Percentiles rank a stretch among this genome's conserved stretches.
Evolutionary conservation across 257 asterid genomes (phyloP).

Genomic region (Lithospermum erythrorhizon): DNA sequence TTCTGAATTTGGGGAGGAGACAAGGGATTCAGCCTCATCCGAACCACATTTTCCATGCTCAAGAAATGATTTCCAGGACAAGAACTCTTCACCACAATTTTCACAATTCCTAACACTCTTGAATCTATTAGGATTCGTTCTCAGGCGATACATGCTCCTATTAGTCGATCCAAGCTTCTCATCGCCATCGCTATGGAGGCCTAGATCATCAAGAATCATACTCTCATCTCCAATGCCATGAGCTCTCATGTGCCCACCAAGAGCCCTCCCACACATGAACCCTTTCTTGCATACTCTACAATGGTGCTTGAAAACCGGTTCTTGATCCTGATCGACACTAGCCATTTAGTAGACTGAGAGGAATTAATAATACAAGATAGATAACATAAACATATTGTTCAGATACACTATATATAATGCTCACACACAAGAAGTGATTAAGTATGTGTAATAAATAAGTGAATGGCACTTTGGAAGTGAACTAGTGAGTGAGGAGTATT

Average conservation of each 20-base stretch:
- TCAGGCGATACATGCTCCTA: conserved; percentile 62
- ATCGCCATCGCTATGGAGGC: conserved; percentile 60
- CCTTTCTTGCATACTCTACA: conserved; percentile 93
- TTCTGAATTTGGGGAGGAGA: conserved; percentile 49
- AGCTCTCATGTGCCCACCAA: conserved; percentile 97
- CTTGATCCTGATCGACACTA: conserved; percentile 36
- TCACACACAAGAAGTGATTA: background rate
- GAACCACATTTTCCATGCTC: conserved; percentile 85
- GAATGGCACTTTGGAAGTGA: background rate
- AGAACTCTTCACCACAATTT: conserved; percentile 83
- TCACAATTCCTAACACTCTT: conserved; percentile 72
- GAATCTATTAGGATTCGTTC: conserved; percentile 72
- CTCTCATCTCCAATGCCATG: conserved; percentile 75
- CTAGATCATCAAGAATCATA: conserved; percentile 48
- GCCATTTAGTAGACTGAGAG: conserved; percentile 15
- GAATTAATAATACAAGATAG: background rate
- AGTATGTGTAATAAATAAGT: background rate
- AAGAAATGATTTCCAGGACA: conserved; percentile 85
- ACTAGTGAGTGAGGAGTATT: conserved; percentile 40
- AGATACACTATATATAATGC: conserved; percentile 4
- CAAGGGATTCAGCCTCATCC: conserved; percentile 65
- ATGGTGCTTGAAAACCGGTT: conserved; percentile 58
- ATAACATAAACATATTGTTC: conserved; percentile 28
- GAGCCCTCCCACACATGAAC: conserved; percentile 88
- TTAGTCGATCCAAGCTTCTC: conserved; percentile 34